These are phyloP conservation scores for Karstenula rhodostoma DNA, from an alignment of 2,329 filamentous ascomycete species.

Conservation along the genomic window DNA sequence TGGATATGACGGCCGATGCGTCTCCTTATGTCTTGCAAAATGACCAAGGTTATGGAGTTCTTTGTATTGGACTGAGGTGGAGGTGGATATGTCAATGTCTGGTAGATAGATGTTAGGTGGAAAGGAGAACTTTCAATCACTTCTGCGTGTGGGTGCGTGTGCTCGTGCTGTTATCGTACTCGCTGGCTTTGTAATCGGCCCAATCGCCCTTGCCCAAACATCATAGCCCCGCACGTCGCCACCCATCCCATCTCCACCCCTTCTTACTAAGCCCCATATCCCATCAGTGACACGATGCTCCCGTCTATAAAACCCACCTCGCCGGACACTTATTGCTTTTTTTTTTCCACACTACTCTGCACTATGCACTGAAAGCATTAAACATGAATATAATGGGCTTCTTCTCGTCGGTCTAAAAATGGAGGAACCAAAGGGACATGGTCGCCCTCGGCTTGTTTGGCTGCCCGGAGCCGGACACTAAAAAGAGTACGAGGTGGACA, in stretches of 20 bases:
- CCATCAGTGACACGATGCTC: not conserved
- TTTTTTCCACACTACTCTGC: not conserved
- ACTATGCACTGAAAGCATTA: not conserved
- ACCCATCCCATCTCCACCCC: too few relatives aligned
- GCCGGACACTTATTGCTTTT: not conserved
- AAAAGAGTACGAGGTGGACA: too few relatives aligned
- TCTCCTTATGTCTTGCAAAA: constrained; percentile 17
- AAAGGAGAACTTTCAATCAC: constrained; percentile 9
- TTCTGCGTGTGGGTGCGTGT: not conserved
- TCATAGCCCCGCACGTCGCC: too few relatives aligned
- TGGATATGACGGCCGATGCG: constrained; percentile 20
- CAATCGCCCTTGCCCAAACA: too few relatives aligned
- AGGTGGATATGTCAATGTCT: constrained; percentile 6
- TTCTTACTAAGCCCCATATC: too few relatives aligned
- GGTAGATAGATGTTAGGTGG: constrained; percentile 13
- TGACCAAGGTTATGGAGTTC: constrained; percentile 15
- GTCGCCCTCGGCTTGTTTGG: too few relatives aligned
- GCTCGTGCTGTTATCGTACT: not conserved
- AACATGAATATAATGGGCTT: not conserved
- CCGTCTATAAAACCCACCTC: not conserved
- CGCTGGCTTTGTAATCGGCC: too few relatives aligned
- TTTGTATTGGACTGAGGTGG: constrained; percentile 12
- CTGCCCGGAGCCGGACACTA: too few relatives aligned
- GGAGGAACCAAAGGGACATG: too few relatives aligned
- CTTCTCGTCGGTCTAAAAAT: not conserved